These are phyloP conservation scores for Globisporangium ultimum DNA, from an alignment of 352 stramenopile genomes.

Conservation along the genomic window DNA sequence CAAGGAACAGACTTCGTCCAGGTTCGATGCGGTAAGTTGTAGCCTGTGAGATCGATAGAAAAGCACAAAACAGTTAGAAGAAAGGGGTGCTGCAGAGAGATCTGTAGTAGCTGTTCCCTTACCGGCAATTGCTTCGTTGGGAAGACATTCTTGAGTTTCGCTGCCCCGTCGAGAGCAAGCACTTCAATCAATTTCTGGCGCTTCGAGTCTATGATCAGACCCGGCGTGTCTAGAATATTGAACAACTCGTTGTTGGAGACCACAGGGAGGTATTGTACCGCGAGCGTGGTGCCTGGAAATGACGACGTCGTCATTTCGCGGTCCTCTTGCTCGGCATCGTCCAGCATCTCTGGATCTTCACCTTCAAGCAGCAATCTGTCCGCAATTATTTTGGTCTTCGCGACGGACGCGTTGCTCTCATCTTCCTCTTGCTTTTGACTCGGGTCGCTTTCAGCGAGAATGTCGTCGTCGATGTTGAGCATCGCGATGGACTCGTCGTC, in stretches of 20 bases:
- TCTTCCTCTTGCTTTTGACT: constrained; percentile 1
- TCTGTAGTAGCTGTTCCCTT: not conserved
- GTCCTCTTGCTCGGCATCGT: constrained; percentile 61
- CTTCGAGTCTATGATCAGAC: constrained; percentile 74
- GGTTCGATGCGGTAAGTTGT: constrained; percentile 66
- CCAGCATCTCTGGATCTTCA: constrained; percentile 64
- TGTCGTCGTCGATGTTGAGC: constrained; percentile 58
- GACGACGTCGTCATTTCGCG: constrained; percentile 86
- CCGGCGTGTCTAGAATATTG: constrained; percentile 80
- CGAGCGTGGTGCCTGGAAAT: constrained; percentile 89
- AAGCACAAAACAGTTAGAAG: not conserved
- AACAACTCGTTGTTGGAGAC: constrained; percentile 79
- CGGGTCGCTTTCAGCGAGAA: constrained; percentile 18
- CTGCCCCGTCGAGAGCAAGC: constrained; percentile 57
- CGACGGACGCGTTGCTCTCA: not conserved
- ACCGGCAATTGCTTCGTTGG: constrained; percentile 73
- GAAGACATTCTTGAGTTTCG: constrained; percentile 75
- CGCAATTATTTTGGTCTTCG: not conserved
- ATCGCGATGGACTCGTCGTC: constrained; percentile 36
- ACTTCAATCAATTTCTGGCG: constrained; percentile 78
- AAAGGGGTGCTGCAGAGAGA: not conserved
- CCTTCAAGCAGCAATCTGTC: constrained; percentile 52
- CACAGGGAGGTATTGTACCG: constrained; percentile 73
- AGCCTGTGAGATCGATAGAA: constrained; percentile 24
- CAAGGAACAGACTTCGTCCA: constrained; percentile 75